Evolutionary conservation across 2,329 filamentous ascomycete species (phyloP).

Genomic region (Leptographium wingfieldii): DNA sequence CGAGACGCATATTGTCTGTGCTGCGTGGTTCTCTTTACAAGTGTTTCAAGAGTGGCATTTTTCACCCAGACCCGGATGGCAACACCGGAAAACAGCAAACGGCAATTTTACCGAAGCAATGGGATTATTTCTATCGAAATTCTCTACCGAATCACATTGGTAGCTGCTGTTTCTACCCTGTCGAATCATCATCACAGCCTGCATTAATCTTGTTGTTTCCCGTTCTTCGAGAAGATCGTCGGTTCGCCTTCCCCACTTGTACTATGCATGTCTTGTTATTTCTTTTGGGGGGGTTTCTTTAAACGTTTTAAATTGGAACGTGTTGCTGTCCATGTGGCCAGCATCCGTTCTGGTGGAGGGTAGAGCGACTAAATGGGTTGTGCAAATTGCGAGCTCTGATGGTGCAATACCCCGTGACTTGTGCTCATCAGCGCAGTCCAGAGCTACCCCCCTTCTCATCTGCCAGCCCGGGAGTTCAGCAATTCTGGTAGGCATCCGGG

Average conservation of each 20-base stretch:
- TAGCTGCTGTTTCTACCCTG: background rate
- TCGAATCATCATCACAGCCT: background rate
- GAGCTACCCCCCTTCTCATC: background rate
- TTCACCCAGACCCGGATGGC: background rate
- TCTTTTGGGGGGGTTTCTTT: background rate
- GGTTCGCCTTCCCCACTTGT: background rate
- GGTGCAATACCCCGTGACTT: conserved; percentile 50
- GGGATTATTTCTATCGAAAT: background rate
- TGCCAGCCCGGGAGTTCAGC: background rate
- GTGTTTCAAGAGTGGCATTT: background rate
- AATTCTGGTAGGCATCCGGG: background rate
- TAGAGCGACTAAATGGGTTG: conserved; percentile 19
- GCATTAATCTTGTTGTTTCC: conserved; percentile 3
- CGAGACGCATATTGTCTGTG: background rate
- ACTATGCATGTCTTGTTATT: background rate
- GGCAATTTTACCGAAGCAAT: background rate
- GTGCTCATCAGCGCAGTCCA: conserved; percentile 5
- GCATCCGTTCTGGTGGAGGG: conserved; percentile 12
- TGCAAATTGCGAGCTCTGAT: conserved; percentile 35
- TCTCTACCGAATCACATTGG: background rate
- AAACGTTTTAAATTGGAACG: conserved; percentile 20
- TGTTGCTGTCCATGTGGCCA: conserved; percentile 13
- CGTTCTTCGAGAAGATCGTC: conserved; percentile 10
- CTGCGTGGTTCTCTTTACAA: background rate
- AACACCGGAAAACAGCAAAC: background rate